Conservation (phyloP, 2,329 filamentous ascomycete species). For the Aspergillus neotritici region DNA sequence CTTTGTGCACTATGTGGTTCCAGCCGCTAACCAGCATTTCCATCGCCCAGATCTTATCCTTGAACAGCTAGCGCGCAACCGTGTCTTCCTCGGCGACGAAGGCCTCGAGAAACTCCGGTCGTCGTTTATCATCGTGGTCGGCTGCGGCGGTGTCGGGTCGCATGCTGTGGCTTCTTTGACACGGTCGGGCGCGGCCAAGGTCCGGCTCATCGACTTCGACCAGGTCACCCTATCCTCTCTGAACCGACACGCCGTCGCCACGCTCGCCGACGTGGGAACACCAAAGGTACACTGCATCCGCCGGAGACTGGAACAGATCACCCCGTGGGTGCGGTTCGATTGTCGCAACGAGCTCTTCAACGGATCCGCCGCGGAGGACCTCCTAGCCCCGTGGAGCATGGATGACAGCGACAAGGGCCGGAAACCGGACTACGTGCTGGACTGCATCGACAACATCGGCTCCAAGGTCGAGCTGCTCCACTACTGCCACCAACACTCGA, state of each 20-base stretch:
- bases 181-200: conserved; percentile 78
- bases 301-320: conserved; percentile 73
- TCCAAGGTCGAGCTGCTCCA: conserved; percentile 87
- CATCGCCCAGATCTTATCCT: conserved; percentile 67
- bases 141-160: conserved; percentile 89
- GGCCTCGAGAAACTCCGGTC: conserved; percentile 73
- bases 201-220: conserved; percentile 92
- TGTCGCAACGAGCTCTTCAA: conserved; percentile 78
- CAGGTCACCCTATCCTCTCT: conserved; percentile 92
- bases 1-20: not conserved
- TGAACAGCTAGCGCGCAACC: conserved; percentile 89
- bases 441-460: conserved; percentile 97
- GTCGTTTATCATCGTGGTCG: conserved; percentile 83
- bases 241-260: conserved; percentile 94
- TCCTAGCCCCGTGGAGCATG: conserved; percentile 62
- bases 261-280: conserved; percentile 84
- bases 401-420: conserved; percentile 39
- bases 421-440: conserved; percentile 80
- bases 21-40: not conserved
- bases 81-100: conserved; percentile 78
- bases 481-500: conserved; percentile 71
- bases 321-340: conserved; percentile 89
- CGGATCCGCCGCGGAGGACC: conserved; percentile 55
- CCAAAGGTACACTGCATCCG: conserved; percentile 84
- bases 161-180: conserved; percentile 82